Evolutionary conservation across 2,329 filamentous ascomycete species (phyloP), one percentile per base, ranked within the genome.

Genomic region (Pyricularia sp.): DNA sequence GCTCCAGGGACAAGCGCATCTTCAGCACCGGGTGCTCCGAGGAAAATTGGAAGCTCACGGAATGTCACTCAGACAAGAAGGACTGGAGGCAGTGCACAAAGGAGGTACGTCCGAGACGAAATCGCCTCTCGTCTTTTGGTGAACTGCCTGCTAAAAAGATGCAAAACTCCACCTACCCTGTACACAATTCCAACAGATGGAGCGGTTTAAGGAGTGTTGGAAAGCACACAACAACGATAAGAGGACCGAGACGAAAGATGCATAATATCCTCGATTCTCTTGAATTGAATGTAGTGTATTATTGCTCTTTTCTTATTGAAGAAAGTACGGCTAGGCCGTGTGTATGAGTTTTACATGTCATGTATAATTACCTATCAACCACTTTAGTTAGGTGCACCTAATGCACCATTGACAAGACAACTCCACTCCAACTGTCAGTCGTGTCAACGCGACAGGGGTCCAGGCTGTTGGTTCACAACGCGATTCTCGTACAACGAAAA

Each of bases 21-120:
- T 96, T 91, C 80, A 96, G 91, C 80, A 97, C 93, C 2, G 94
- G 93, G 66, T 97, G 93, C 73, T 10, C 69, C 97, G 93, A 85
- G 26, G 93, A 97, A 73, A 96, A 97, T 72, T 79, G 84, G 64
- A 93, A 87, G 72, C 84, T 99, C 87, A 97, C 92, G 44, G 91
- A 97, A 75, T 99, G 94, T 77, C 96, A 96, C 76, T 96, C 86
- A 73, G 91, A 93, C 65, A 96, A 93, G 82, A 96, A 93, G 75
- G 94, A 99, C 74, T 99, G 94, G 93, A 83, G 94, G 70, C 82
- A 83, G 66, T 99, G 94, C 77, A 89, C 89, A 73, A 82, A 86
- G 69, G 93, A 97, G 85, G 93, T 96, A 57, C 55, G 64, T 53
- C 13, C 2, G 6, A 16, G 5, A 7, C 24, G 13, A 59, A 10